A percentile compares a stretch with the other conserved stretches of the same genome.
These are phyloP conservation scores for Magnaporthales sp. DNA, from an alignment of 2,329 filamentous ascomycete genomes.

Conservation along the genomic window DNA sequence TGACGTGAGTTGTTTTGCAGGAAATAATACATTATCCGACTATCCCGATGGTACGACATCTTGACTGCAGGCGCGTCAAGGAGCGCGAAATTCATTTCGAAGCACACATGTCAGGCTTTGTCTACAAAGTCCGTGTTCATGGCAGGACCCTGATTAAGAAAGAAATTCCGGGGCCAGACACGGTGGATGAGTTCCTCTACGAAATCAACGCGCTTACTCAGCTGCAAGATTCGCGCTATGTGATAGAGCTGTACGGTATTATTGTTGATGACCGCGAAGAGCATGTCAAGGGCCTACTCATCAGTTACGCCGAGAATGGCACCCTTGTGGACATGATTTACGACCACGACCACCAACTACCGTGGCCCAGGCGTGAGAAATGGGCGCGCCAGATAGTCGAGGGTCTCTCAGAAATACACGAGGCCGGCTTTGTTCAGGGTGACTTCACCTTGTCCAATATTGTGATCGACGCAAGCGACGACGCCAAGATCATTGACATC, in stretches of 20 bases:
- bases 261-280: slow-evolving; percentile 71
- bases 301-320: slow-evolving; percentile 78
- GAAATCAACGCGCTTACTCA: slow-evolving; percentile 91
- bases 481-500: slow-evolving; percentile 97
- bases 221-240: slow-evolving; percentile 61
- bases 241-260: slow-evolving; percentile 81
- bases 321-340: slow-evolving; percentile 88
- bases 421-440: slow-evolving; percentile 92
- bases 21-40: slow-evolving; percentile 87
- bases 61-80: slow-evolving; percentile 53
- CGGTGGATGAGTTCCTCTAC: slow-evolving; percentile 92
- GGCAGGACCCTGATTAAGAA: slow-evolving; percentile 80
- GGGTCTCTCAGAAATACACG: slow-evolving; percentile 86
- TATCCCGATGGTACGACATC: slow-evolving; percentile 63
- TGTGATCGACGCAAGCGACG: slow-evolving; percentile 73
- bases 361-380: slow-evolving; percentile 67
- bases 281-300: slow-evolving; percentile 78
- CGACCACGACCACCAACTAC: slow-evolving; percentile 54
- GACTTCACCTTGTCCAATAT: slow-evolving; percentile 98
- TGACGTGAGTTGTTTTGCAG: slow-evolving; percentile 19
- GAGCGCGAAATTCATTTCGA: slow-evolving; percentile 78
- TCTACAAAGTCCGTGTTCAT: slow-evolving; percentile 78
- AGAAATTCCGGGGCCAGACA: slow-evolving; percentile 92
- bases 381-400: slow-evolving; percentile 91
- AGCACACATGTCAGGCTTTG: slow-evolving; percentile 91